Conservation (phyloP, 257 asterid species). For the Solanum piurae region DNA sequence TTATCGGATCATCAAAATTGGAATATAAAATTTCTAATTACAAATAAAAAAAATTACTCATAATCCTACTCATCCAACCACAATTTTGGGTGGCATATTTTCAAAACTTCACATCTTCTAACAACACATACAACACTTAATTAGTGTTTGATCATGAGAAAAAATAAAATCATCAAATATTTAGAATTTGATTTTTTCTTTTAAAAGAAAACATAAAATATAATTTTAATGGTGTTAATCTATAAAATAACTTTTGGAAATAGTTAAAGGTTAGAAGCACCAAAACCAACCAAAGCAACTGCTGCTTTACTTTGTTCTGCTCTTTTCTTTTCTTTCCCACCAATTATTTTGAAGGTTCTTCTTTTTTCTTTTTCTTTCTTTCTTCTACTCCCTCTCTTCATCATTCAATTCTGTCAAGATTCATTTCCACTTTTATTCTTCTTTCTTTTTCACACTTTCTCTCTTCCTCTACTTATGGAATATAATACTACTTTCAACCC, state of each 20-base stretch:
- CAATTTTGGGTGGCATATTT: too few relatives aligned
- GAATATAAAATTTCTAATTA: too few relatives aligned
- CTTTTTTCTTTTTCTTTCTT: neutral
- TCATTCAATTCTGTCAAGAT: neutral
- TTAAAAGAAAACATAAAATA: too few relatives aligned
- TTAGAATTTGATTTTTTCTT: too few relatives aligned
- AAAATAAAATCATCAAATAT: too few relatives aligned
- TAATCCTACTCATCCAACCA: too few relatives aligned
- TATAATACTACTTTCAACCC: neutral
- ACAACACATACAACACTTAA: too few relatives aligned
- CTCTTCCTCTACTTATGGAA: neutral
- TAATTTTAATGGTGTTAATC: too few relatives aligned
- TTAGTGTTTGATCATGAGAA: too few relatives aligned
- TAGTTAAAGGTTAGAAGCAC: neutral
- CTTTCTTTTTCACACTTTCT: neutral
- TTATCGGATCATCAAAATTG: too few relatives aligned
- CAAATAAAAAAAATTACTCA: too few relatives aligned
- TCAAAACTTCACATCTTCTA: too few relatives aligned
- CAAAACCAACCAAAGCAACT: neutral
- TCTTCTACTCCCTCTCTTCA: neutral
- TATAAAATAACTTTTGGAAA: neutral
- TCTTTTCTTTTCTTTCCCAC: neutral
- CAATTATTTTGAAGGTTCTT: neutral
- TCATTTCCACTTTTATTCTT: neutral
- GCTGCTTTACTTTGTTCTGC: neutral